These are phyloP conservation scores for Penicillium silybi DNA, from an alignment of 495 filamentous ascomycete genomes.

Conservation along the genomic window DNA sequence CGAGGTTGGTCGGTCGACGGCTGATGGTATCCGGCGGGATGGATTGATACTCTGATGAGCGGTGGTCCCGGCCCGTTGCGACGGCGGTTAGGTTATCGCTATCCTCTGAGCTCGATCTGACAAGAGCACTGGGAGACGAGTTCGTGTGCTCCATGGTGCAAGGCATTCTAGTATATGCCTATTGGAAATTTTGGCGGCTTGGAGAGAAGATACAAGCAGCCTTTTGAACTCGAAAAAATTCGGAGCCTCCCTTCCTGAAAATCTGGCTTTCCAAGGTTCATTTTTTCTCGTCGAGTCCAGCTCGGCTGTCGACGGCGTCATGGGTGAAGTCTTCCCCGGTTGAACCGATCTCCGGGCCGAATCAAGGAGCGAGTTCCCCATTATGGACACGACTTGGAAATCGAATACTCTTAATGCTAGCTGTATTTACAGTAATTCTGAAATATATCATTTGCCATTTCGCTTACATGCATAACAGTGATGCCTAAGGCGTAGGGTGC, in stretches of 20 bases:
- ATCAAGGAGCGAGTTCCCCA: neutral
- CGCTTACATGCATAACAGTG: too few species aligned
- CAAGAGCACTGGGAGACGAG: neutral
- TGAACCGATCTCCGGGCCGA: slow-evolving; percentile 3
- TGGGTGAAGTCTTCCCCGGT: slow-evolving; percentile 10
- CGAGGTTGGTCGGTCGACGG: slow-evolving; percentile 22
- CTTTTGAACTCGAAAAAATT: neutral
- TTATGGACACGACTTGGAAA: neutral
- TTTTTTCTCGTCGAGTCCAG: neutral
- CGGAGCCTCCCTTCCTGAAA: neutral
- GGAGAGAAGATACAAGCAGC: neutral
- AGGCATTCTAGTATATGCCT: neutral
- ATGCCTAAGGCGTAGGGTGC: too few species aligned
- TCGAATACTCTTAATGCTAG: neutral
- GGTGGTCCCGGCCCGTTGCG: neutral
- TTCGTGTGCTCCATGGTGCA: slow-evolving; percentile 9
- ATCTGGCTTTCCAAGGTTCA: neutral
- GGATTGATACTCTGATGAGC: neutral
- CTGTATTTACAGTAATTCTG: too few species aligned
- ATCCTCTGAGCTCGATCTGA: neutral
- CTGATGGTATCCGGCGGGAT: slow-evolving; percentile 9
- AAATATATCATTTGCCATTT: too few species aligned
- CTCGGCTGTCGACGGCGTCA: slow-evolving; percentile 10
- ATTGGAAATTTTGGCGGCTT: neutral
- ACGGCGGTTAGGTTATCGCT: slow-evolving; percentile 9